Base-by-base conservation (phyloP, 768 basidiomycete species). In the Pisolithus albus region DNA sequence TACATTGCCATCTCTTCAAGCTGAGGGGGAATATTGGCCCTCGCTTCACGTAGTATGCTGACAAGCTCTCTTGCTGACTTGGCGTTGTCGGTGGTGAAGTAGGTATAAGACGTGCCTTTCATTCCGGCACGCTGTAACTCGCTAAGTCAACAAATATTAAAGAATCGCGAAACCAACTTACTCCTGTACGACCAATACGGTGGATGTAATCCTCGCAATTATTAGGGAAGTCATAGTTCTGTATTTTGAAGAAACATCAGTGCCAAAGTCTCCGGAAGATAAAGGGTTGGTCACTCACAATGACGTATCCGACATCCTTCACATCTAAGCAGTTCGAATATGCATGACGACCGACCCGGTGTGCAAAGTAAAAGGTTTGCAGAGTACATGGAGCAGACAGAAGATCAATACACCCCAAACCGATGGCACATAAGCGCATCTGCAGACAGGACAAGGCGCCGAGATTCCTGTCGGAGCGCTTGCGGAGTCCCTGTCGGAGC, bases 191-290 rank as follows among this genome's bases (percentile, higher is more conserved):
- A 57, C 95, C 96, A 63, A 99, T 99, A 60, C 95, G 92, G 72
- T 99, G 95, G 54, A 97, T 92, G 71, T 98, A 98, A 70, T 96
- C 94, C 75, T 95, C 93, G 63, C 89, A 91, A 65, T 95, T 94
- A 72, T 96, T 96, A 1, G 94, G 93, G 76, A 98, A 96, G 68
- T 97, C 94, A 67, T 90, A 94, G 72, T 93, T 93, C 92, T 94
- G 15, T 5, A 13, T 23, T 23, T 23, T 23, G 21, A 23, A 34
- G 11, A 34, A 34, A 34, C 58, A 3, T 2, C 30, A 30, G 10
- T 47, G 41, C n/a, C 34, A 50, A 34, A 32, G 8, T 46, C 52
- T 59, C 47, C 60, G 48, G 3, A 38, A 39, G 30, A 46, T 54
- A 38, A 56, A 43, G 0, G 11, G 47, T 40, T 37, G 8, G 36